phyloP scores from a whole-genome alignment of 2,329 filamentous ascomycete genomes.

The Bipolaris gigantea region DNA sequence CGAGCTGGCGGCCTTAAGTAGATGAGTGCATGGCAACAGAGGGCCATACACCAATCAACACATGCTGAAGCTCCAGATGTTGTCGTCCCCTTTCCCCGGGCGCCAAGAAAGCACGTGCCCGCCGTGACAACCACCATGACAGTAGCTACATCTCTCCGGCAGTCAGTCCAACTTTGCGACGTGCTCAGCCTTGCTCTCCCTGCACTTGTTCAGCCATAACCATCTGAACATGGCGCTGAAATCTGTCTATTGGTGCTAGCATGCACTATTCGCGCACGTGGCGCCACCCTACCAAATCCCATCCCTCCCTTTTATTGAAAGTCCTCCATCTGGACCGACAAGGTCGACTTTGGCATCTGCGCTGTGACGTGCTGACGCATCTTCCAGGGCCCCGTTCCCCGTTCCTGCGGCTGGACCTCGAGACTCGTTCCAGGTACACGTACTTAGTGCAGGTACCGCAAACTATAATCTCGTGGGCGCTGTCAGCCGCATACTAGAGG shows the following conservation, averaged over 20 bases:
- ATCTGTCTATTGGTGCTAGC: not conserved
- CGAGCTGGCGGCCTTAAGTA: no score
- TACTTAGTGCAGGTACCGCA: constrained; percentile 4
- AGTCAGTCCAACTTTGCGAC: no score
- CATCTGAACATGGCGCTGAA: not conserved
- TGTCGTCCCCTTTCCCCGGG: no score
- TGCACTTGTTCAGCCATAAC: not conserved
- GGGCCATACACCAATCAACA: no score
- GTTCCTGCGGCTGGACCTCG: not conserved
- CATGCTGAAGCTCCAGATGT: no score
- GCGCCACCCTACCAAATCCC: constrained; percentile 1
- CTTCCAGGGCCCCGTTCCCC: not conserved
- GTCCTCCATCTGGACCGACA: not conserved
- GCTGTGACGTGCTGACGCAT: constrained; percentile 6
- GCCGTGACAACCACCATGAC: no score
- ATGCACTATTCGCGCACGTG: constrained; percentile 1
- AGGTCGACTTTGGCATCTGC: not conserved
- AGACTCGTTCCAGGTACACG: not conserved
- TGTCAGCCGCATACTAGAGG: not conserved
- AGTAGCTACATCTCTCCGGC: no score
- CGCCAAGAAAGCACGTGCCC: no score
- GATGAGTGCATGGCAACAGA: no score
- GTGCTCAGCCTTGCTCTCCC: not conserved
- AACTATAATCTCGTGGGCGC: not conserved
- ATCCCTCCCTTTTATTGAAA: not conserved